phyloP scores from a whole-genome alignment of 805 yeast genomes.

The Candida andamanensis region DNA sequence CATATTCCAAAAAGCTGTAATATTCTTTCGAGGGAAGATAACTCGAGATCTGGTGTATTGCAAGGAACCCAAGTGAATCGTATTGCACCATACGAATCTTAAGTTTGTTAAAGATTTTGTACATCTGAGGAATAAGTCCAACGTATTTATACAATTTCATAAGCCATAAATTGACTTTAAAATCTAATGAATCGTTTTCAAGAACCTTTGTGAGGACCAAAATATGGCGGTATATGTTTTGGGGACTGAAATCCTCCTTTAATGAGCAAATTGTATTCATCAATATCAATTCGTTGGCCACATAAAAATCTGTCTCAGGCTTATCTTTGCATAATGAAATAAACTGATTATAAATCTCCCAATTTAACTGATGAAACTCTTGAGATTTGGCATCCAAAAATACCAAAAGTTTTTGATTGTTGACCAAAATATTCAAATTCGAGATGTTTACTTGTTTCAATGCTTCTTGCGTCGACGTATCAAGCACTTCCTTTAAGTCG shows the following conservation, averaged over 20 bases:
- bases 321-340: conserved; percentile 15
- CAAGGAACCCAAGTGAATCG: conserved; percentile 56
- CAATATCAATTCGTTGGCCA: conserved; percentile 62
- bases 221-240: conserved; percentile 33
- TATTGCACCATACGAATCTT: conserved; percentile 71
- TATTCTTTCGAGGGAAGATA: conserved; percentile 37
- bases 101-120: conserved; percentile 46
- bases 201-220: conserved; percentile 55
- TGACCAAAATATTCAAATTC: conserved; percentile 24
- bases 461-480: too few relatives aligned
- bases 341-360: conserved; percentile 17
- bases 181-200: conserved; percentile 61
- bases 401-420: conserved; percentile 47
- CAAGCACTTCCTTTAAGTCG: neutral
- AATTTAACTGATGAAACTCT: conserved; percentile 12
- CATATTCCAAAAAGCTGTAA: conserved; percentile 27
- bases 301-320: conserved; percentile 50
- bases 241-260: conserved; percentile 14
- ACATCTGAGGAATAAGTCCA: conserved; percentile 50
- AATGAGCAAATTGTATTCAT: conserved; percentile 38
- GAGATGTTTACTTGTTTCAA: too few relatives aligned
- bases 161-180: conserved; percentile 66
- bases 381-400: conserved; percentile 12
- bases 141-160: conserved; percentile 55
- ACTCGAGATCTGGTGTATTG: conserved; percentile 28